Evolutionary conservation across 2,329 filamentous ascomycete genomes (phyloP).

Genomic region (Coniochaeta sp.): DNA sequence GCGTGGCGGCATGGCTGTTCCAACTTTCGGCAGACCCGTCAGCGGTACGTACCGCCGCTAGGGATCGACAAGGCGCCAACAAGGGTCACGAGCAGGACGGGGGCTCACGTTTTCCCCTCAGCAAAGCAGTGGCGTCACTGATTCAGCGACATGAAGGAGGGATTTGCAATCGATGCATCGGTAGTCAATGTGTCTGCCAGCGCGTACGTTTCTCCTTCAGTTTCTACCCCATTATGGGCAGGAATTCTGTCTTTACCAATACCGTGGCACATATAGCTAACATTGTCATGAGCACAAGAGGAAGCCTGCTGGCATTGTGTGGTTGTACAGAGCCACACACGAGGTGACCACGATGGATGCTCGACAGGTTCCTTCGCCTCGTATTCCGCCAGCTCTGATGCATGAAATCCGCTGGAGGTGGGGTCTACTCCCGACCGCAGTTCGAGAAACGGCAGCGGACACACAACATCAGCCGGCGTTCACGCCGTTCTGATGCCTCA

Average conservation of each 20-base stretch:
- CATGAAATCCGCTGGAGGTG: background rate
- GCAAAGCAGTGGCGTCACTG: background rate
- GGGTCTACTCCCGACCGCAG: background rate
- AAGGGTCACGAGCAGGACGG: background rate
- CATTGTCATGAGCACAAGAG: background rate
- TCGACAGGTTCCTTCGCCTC: background rate
- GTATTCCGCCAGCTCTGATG: background rate
- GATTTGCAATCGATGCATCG: too few relatives aligned
- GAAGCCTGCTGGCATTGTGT: background rate
- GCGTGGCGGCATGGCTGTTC: background rate
- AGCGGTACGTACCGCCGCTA: slow-evolving; percentile 1
- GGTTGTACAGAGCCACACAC: slow-evolving; percentile 1
- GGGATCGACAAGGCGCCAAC: background rate
- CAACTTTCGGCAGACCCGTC: background rate
- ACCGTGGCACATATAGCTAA: background rate
- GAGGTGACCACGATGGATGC: background rate
- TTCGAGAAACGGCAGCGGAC: background rate
- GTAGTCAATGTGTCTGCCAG: too few relatives aligned
- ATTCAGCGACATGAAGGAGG: too few relatives aligned
- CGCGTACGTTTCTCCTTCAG: too few relatives aligned
- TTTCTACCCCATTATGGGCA: too few relatives aligned
- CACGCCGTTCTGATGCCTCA: background rate
- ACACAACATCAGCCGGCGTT: background rate
- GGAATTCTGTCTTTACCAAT: too few relatives aligned
- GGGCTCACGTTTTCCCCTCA: background rate